phyloP scores from a whole-genome alignment of 805 yeast genomes.

The Scheffersomyces ergatensis region DNA sequence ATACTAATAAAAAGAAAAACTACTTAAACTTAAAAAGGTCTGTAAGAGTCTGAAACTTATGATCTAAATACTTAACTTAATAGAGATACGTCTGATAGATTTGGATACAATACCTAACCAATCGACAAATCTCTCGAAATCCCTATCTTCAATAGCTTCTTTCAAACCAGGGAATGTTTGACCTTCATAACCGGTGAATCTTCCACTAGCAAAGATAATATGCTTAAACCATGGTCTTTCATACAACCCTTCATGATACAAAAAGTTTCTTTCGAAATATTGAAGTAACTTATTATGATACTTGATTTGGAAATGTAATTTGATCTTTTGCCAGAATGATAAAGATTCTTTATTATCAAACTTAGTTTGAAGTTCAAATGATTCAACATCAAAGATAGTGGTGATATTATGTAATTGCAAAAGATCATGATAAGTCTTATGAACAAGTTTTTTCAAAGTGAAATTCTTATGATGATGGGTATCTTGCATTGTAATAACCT shows the following conservation, averaged over 20 bases:
- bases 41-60: too few relatives aligned
- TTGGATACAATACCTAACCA: conserved; percentile 46
- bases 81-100: conserved; percentile 28
- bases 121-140: conserved; percentile 41
- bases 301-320: conserved; percentile 26
- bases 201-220: conserved; percentile 59
- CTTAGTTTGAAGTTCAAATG: conserved; percentile 24
- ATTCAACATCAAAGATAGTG: conserved; percentile 23
- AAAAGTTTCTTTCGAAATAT: conserved; percentile 54
- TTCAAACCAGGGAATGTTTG: conserved; percentile 58
- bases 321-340: conserved; percentile 33
- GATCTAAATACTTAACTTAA: neutral
- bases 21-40: too few relatives aligned
- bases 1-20: too few relatives aligned
- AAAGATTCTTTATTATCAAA: conserved; percentile 29
- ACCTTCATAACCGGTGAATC: conserved; percentile 48
- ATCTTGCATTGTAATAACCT: neutral
- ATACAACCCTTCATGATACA: conserved; percentile 44
- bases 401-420: conserved; percentile 18
- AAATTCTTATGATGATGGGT: conserved; percentile 13
- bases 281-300: conserved; percentile 35
- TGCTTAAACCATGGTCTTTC: conserved; percentile 63
- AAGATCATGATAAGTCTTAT: conserved; percentile 18
- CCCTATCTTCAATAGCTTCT: conserved; percentile 50
- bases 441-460: conserved; percentile 22